phyloP scores from a whole-genome alignment of 2,329 filamentous ascomycete genomes.

The Berkeleyomyces rouxiae region DNA sequence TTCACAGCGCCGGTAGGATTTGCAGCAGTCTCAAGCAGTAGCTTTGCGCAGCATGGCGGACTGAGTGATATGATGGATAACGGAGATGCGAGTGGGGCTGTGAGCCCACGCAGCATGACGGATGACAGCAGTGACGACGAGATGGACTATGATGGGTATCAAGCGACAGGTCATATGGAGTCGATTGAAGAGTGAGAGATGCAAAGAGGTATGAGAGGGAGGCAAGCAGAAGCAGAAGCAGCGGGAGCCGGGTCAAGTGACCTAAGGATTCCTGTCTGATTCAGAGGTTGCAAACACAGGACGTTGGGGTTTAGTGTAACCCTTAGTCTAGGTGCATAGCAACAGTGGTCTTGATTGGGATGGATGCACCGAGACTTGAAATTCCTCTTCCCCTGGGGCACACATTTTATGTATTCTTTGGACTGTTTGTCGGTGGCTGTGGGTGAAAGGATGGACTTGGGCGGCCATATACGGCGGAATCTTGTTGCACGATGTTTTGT shows the following conservation, averaged over 20 bases:
- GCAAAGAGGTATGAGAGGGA: background rate
- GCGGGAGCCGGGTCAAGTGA: background rate
- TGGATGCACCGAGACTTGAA: background rate
- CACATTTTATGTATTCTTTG: background rate
- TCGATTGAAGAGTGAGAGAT: slow-evolving; percentile 10
- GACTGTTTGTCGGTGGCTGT: background rate
- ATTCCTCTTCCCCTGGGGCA: background rate
- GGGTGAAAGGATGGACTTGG: too few species aligned
- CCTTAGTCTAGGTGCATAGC: background rate
- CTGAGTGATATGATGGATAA: slow-evolving; percentile 22
- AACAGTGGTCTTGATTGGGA: background rate
- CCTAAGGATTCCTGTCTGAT: too few species aligned
- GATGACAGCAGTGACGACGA: slow-evolving; percentile 39
- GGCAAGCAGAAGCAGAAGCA: background rate
- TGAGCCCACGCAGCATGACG: slow-evolving; percentile 33
- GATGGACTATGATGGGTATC: slow-evolving; percentile 29
- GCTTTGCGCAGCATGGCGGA: background rate
- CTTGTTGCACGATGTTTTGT: too few species aligned
- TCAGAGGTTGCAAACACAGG: too few species aligned
- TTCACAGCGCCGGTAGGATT: slow-evolving; percentile 20
- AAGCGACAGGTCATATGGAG: slow-evolving; percentile 5
- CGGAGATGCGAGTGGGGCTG: slow-evolving; percentile 31
- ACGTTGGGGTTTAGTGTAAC: background rate
- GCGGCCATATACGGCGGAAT: too few species aligned
- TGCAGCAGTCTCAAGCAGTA: slow-evolving; percentile 15